Base-by-base conservation (phyloP, 73 alveolate genomes). In the Urostyla sp. region DNA sequence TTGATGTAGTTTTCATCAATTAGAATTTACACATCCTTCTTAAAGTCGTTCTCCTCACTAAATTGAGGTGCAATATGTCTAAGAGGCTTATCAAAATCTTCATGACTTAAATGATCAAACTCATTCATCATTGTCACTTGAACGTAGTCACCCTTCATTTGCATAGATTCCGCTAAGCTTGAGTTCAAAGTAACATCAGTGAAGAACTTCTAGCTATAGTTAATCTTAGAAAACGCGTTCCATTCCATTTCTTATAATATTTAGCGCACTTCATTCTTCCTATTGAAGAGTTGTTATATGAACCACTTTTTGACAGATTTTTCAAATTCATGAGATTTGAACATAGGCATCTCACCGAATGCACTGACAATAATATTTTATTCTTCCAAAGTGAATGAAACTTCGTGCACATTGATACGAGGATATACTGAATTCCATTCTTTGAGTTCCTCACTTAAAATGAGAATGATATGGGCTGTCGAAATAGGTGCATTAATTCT, bases 281-380 rank as follows among this genome's bases (percentile, higher is more conserved):
- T 66, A 44, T 66, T 66, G 46, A 11, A 7, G 3, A 66, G 23
- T 20, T 44, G n/a, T 5, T 43, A 8, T 4, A 43, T 51, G 27
- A 66, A 66, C 80, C 80, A 66, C 28, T 66, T 66, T 28, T 66
- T 66, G n/a, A 66, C 80, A 31, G 80, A 6, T 66, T 44, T 44
- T 46, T 66, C 80, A 26, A 66, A 66, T 6, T 66, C 49, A 43
- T 66, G 80, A 7, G 80, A 43, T 66, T 44, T 8, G 24, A 40
- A 66, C 3, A 66, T 20, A 6, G 80, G 80, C 2, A 66, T 21
- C 18, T 66, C 66, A 5, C 80, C 80, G 18, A 21, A 18, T 37
- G 80, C 80, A 21, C 66, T 43, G 4, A 66, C 80, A 4, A 18
- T 35, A 20, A 66, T 37, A 16, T 40, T 59, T 27, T 37, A 11